phyloP scores from a whole-genome alignment of 2,329 filamentous ascomycete species.

The Cytospora piceicola region DNA sequence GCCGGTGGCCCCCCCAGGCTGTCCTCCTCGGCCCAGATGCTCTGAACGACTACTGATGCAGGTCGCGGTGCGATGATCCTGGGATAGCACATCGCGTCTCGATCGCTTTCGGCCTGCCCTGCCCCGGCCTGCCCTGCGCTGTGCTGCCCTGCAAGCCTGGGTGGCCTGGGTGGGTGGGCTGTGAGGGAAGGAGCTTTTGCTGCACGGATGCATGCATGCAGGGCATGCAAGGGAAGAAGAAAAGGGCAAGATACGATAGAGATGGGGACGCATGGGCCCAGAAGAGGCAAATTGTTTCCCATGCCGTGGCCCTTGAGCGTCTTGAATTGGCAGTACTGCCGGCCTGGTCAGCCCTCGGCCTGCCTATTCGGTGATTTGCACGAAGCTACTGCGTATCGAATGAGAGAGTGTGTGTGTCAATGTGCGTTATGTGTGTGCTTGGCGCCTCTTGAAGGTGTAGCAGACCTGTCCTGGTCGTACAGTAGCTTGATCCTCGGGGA shows the following conservation, averaged over 20 bases:
- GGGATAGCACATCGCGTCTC: not conserved
- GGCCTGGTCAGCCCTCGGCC: not conserved
- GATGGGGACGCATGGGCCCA: constrained; percentile 10
- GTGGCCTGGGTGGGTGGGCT: not conserved
- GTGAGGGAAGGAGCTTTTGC: not conserved
- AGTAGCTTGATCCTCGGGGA: constrained; percentile 1
- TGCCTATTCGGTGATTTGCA: not conserved
- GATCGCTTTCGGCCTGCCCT: not conserved
- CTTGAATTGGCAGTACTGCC: constrained; percentile 20
- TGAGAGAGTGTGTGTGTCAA: not conserved
- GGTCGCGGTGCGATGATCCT: not conserved
- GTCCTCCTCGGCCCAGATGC: too few relatives aligned
- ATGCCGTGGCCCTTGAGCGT: not conserved
- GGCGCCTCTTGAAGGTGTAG: not conserved
- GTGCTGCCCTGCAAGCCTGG: not conserved
- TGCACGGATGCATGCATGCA: constrained; percentile 5
- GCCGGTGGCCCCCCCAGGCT: not conserved
- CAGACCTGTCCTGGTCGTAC: not conserved
- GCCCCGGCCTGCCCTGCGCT: too few relatives aligned
- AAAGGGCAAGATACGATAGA: not conserved
- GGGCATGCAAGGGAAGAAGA: constrained; percentile 6
- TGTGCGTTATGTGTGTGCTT: not conserved
- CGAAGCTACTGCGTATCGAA: not conserved
- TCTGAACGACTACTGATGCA: not conserved
- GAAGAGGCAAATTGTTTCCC: constrained; percentile 13